phyloP scores from a whole-genome alignment of 768 basidiomycete genomes.

The Suillus bovinus region DNA sequence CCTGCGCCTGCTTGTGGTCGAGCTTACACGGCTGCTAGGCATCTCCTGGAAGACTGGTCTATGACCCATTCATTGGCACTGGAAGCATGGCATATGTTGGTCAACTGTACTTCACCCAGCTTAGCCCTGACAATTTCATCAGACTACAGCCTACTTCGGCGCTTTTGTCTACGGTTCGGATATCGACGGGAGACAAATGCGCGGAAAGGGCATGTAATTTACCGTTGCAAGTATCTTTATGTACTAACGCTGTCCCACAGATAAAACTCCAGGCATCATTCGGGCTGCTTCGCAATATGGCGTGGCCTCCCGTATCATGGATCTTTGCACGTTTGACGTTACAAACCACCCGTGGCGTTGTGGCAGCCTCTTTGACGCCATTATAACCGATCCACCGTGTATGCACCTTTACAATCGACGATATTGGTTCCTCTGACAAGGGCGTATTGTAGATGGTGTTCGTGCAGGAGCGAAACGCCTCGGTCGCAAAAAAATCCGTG shows the following conservation, averaged over 20 bases:
- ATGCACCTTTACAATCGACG: constrained; percentile 28
- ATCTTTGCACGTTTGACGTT: constrained; percentile 91
- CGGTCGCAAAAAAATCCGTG: constrained; percentile 58
- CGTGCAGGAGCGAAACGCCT: constrained; percentile 84
- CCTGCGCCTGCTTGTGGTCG: background rate
- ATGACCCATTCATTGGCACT: constrained; percentile 95
- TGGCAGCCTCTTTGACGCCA: constrained; percentile 90
- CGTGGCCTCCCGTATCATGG: constrained; percentile 68
- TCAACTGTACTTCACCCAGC: constrained; percentile 9
- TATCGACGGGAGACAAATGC: constrained; percentile 96
- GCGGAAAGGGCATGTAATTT: constrained; percentile 72
- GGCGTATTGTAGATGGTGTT: constrained; percentile 71
- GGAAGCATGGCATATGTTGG: constrained; percentile 88
- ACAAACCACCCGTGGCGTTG: constrained; percentile 87
- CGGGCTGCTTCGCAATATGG: constrained; percentile 87
- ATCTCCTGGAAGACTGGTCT: constrained; percentile 84
- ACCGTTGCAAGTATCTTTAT: background rate
- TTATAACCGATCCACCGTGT: constrained; percentile 95
- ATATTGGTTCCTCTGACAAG: constrained; percentile 3
- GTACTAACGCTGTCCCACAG: constrained; percentile 22
- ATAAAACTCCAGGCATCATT: constrained; percentile 63
- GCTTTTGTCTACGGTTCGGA: constrained; percentile 88
- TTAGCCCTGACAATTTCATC: background rate
- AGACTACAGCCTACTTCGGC: constrained; percentile 90
- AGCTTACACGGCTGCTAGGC: constrained; percentile 49